Evolutionary conservation across 768 basidiomycete species (phyloP).

Genomic region (Russula olivacea): DNA sequence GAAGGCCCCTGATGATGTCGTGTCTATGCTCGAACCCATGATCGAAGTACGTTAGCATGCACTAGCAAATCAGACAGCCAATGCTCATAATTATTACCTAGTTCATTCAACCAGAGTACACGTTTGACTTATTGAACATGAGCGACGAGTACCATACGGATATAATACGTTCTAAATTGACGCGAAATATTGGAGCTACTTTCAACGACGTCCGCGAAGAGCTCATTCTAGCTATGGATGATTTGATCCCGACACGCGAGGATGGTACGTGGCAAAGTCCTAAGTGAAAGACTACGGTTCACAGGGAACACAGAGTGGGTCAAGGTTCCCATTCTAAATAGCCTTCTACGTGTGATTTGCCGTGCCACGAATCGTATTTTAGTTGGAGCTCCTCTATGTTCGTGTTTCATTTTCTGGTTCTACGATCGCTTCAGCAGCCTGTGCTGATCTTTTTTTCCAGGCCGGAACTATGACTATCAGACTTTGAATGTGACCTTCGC

Average conservation of each 20-base stretch:
- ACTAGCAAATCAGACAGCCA: background rate
- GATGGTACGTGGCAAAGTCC: background rate
- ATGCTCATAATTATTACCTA: background rate
- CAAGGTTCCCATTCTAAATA: slow-evolving; percentile 27
- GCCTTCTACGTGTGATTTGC: slow-evolving; percentile 16
- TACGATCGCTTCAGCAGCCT: background rate
- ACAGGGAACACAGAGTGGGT: slow-evolving; percentile 34
- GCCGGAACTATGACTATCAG: slow-evolving; percentile 39
- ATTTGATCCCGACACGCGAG: background rate
- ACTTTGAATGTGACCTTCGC: slow-evolving; percentile 29
- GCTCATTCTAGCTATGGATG: background rate
- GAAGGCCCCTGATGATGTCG: background rate
- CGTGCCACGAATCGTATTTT: background rate
- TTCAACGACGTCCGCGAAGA: background rate
- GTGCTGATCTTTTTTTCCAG: slow-evolving; percentile 28
- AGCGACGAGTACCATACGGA: background rate
- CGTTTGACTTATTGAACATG: background rate
- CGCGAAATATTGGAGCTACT: background rate
- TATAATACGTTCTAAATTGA: background rate
- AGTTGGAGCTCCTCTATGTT: slow-evolving; percentile 41
- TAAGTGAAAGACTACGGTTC: background rate
- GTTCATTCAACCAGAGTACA: background rate
- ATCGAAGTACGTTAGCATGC: background rate
- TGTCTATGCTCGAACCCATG: background rate
- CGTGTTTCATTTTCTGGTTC: background rate